These are phyloP conservation scores for Serendipita sp. DNA, from an alignment of 768 basidiomycete species.

Conservation along the genomic window DNA sequence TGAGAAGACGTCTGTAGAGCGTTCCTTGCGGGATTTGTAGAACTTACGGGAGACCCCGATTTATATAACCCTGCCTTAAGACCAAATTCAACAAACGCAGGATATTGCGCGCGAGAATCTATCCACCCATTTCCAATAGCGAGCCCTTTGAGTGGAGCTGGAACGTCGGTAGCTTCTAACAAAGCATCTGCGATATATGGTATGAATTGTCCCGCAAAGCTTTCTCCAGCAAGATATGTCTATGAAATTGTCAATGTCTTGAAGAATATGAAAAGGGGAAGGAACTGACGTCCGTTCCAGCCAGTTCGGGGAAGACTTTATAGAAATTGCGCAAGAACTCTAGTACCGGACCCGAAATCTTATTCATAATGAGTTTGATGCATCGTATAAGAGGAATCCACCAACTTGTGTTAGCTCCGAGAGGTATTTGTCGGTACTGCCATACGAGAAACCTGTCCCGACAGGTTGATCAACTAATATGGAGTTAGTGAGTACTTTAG, in stretches of 20 bases:
- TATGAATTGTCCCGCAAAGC: constrained; percentile 94
- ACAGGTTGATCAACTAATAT: constrained; percentile 86
- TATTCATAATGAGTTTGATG: constrained; percentile 5
- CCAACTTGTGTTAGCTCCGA: constrained; percentile 55
- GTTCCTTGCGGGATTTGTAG: not conserved
- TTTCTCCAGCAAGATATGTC: constrained; percentile 95
- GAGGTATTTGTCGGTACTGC: constrained; percentile 69
- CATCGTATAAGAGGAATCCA: constrained; percentile 9
- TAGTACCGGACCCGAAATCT: constrained; percentile 66
- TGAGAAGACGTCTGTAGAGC: not conserved
- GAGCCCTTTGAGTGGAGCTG: constrained; percentile 51
- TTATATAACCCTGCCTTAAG: constrained; percentile 65
- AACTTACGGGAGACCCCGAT: constrained; percentile 44
- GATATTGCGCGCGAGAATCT: constrained; percentile 74
- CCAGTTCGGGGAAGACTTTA: constrained; percentile 76
- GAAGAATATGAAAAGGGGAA: not conserved
- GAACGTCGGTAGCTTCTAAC: constrained; percentile 35
- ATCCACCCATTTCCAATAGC: constrained; percentile 99
- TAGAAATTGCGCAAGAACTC: constrained; percentile 83
- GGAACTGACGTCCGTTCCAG: constrained; percentile 55
- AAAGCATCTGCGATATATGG: constrained; percentile 85
- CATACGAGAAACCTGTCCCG: constrained; percentile 86
- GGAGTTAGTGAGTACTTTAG: not conserved
- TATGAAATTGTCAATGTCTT: constrained; percentile 19
- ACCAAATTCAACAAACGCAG: constrained; percentile 74